Percentiles rank a stretch among this genome's conserved stretches.
Evolutionary conservation across 176 grass and related monocot genomes (phyloP).

Genomic region (Miscanthus lutarioriparius): DNA sequence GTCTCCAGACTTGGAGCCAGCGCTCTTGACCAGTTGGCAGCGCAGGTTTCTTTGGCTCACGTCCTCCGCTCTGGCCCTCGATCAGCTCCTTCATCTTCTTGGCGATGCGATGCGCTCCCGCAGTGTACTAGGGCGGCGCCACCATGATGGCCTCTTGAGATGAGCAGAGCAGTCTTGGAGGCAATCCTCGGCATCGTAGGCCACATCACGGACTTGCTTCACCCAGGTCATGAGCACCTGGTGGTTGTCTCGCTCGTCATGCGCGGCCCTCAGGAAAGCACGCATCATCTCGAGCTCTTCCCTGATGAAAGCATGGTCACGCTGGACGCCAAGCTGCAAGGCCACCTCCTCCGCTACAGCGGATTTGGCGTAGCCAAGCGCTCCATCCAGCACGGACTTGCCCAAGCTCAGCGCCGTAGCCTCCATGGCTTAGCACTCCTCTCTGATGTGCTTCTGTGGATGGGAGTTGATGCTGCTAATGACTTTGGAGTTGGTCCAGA

Average conservation of each 20-base stretch:
- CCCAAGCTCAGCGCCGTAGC: background rate
- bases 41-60: conserved; percentile 21
- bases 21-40: background rate
- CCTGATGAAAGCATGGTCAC: background rate
- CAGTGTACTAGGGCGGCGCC: background rate
- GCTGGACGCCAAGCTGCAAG: background rate
- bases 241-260: background rate
- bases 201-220: conserved; percentile 1
- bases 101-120: background rate
- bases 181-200: background rate
- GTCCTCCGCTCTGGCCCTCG: conserved; percentile 13
- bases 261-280: background rate
- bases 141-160: background rate
- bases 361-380: background rate
- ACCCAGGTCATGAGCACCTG: conserved; percentile 1
- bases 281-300: conserved; percentile 18
- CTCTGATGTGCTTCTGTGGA: too few species aligned
- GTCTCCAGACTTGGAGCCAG: background rate
- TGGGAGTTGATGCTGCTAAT: too few species aligned
- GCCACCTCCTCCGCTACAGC: background rate
- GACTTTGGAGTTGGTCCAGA: too few species aligned
- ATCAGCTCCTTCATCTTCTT: conserved; percentile 17
- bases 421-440: background rate
- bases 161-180: background rate
- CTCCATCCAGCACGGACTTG: background rate